Percentiles rank a stretch among this genome's conserved stretches.
phyloP scores from a whole-genome alignment of 176 grass and related monocot genomes.

The Ananas comosus region DNA sequence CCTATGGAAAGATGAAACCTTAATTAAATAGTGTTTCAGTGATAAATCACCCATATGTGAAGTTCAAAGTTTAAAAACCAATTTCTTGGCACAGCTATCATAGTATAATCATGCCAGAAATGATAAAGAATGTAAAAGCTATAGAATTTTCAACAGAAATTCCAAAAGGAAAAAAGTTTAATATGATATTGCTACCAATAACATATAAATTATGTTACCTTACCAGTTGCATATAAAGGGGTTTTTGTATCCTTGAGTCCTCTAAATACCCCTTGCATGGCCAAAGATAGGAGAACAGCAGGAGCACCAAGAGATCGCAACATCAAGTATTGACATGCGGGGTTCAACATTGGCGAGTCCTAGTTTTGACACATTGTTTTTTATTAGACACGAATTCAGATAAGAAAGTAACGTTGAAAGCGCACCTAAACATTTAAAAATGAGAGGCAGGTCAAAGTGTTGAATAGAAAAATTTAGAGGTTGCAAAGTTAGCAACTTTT shows the following conservation, averaged over 20 bases:
- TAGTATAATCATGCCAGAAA: no score
- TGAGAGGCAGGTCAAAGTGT: not conserved
- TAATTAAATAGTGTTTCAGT: no score
- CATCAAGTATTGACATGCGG: slow-evolving; percentile 65
- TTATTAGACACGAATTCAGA: not conserved
- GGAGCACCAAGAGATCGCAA: slow-evolving; percentile 86
- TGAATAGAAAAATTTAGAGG: not conserved
- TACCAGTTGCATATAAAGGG: slow-evolving; percentile 92
- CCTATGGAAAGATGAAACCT: no score
- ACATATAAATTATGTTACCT: slow-evolving; percentile 43
- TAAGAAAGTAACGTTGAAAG: not conserved
- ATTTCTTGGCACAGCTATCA: not conserved
- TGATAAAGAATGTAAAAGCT: no score
- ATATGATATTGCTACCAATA: slow-evolving; percentile 40
- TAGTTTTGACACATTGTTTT: slow-evolving; percentile 20
- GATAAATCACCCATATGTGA: no score
- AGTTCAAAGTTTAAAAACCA: not conserved
- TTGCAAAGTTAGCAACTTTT: not conserved
- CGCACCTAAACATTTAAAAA: not conserved
- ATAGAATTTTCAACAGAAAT: not conserved
- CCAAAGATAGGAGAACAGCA: slow-evolving; percentile 81
- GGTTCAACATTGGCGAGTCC: slow-evolving; percentile 65
- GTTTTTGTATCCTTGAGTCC: slow-evolving; percentile 93
- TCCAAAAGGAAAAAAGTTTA: not conserved
- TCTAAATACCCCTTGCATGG: slow-evolving; percentile 77